Evolutionary conservation across 345 rosid species (phyloP).

Genomic region (Lagerstroemia speciosa): DNA sequence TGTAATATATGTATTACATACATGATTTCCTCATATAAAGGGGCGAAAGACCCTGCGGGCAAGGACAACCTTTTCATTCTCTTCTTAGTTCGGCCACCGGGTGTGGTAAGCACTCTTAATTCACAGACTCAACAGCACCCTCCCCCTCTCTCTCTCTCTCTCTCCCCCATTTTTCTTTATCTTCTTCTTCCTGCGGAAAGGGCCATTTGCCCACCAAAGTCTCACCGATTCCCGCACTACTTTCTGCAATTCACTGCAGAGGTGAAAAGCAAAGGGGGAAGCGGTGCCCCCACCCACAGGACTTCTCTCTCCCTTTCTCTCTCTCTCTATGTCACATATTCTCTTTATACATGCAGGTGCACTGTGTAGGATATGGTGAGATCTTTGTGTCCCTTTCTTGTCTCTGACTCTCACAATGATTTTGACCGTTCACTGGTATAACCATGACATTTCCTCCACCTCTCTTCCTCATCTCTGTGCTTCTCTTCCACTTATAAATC

Average conservation of each 20-base stretch:
- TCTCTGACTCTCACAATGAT: constrained; percentile 59
- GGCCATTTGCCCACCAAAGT: not conserved
- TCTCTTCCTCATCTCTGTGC: constrained; percentile 8
- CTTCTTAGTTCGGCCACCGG: constrained; percentile 1
- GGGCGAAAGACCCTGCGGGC: not conserved
- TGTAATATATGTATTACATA: no score
- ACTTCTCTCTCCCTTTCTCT: not conserved
- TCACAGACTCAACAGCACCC: not conserved
- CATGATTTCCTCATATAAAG: no score
- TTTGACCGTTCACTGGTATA: constrained; percentile 35
- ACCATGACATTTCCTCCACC: constrained; percentile 5
- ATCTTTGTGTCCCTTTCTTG: constrained; percentile 50
- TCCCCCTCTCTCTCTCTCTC: not conserved
- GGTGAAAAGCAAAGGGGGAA: not conserved
- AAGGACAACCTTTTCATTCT: constrained; percentile 2
- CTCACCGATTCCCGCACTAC: not conserved
- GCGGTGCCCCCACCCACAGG: not conserved
- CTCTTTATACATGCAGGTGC: constrained; percentile 1
- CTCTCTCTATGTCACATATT: not conserved
- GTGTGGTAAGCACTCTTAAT: not conserved
- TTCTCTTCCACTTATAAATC: constrained; percentile 1
- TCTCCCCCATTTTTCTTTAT: not conserved
- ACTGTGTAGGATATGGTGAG: constrained; percentile 36
- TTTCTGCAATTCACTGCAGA: not conserved
- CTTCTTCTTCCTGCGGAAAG: not conserved